Percentiles rank a stretch among this genome's conserved stretches.
Evolutionary conservation across 2,329 filamentous ascomycete genomes (phyloP).

Genomic region (Aspergillus costaricaensis): DNA sequence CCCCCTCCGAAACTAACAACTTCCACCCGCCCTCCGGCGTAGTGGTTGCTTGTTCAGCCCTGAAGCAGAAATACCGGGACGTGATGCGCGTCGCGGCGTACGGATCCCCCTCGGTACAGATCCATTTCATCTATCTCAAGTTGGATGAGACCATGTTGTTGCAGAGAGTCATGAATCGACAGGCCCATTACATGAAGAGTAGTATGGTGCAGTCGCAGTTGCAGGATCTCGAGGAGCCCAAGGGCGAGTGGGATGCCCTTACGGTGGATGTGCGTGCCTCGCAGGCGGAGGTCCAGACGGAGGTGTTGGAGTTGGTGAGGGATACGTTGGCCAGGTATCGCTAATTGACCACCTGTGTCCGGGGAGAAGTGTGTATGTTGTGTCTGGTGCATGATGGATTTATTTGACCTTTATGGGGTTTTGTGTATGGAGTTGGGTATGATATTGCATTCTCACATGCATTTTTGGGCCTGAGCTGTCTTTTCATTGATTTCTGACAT

Average conservation of each 20-base stretch:
- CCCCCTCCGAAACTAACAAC: slow-evolving; percentile 38
- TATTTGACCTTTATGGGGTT: too few species aligned
- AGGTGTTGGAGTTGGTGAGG: slow-evolving; percentile 61
- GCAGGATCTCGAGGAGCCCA: slow-evolving; percentile 80
- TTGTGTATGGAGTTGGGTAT: too few species aligned
- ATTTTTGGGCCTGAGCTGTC: too few species aligned
- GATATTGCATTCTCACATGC: too few species aligned
- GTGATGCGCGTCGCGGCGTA: slow-evolving; percentile 80
- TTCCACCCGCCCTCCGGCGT: slow-evolving; percentile 66
- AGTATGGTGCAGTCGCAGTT: slow-evolving; percentile 95
- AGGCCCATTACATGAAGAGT: slow-evolving; percentile 94
- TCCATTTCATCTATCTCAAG: slow-evolving; percentile 92
- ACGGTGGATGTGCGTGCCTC: slow-evolving; percentile 62
- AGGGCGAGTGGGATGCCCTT: slow-evolving; percentile 71
- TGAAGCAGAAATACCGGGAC: slow-evolving; percentile 97
- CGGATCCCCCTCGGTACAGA: slow-evolving; percentile 68
- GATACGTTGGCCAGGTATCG: slow-evolving; percentile 54
- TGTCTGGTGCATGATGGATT: neutral
- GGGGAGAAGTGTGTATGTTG: too few species aligned
- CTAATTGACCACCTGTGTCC: slow-evolving; percentile 4
- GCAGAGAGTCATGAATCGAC: slow-evolving; percentile 69
- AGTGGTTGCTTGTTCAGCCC: slow-evolving; percentile 92
- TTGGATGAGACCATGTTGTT: slow-evolving; percentile 75
- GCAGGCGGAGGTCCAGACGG: slow-evolving; percentile 60
- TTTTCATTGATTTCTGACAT: too few species aligned